Evolutionary conservation across 352 stramenopile genomes (phyloP).

Genomic region (Pythium chondricola): DNA sequence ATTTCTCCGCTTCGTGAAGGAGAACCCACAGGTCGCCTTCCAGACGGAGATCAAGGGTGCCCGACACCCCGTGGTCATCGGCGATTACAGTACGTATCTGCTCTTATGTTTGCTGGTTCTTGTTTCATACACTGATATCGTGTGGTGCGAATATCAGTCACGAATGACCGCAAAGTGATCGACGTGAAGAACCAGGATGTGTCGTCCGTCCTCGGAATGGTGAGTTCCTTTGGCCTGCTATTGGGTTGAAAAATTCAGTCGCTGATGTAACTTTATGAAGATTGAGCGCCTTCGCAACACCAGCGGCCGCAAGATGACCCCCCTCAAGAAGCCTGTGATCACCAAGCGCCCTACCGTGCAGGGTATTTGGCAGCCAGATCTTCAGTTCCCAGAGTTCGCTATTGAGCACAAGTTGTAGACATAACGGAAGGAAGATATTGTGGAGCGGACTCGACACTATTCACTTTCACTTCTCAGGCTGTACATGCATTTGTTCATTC

Average conservation of each 20-base stretch:
- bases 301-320: constrained; percentile 85
- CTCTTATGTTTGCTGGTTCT: no score
- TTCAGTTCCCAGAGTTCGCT: constrained; percentile 82
- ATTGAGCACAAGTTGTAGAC: constrained; percentile 45
- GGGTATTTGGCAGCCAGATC: constrained; percentile 84
- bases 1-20: constrained; percentile 81
- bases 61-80: constrained; percentile 73
- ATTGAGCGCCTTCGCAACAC: constrained; percentile 80
- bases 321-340: constrained; percentile 79
- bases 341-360: constrained; percentile 77
- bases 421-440: background rate
- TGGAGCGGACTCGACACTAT: background rate
- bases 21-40: constrained; percentile 84
- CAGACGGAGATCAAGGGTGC: constrained; percentile 81
- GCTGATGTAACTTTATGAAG: no score
- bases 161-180: constrained; percentile 71
- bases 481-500: no score
- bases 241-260: no score
- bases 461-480: no score
- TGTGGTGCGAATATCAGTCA: constrained; percentile 38
- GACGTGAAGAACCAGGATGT: constrained; percentile 89
- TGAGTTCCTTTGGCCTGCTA: constrained; percentile 6
- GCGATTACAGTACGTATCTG: constrained; percentile 81
- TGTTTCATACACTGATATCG: background rate
- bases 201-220: constrained; percentile 73